Base-by-base conservation (phyloP, 768 basidiomycete species). In the Neoboletus brunneissimus region DNA sequence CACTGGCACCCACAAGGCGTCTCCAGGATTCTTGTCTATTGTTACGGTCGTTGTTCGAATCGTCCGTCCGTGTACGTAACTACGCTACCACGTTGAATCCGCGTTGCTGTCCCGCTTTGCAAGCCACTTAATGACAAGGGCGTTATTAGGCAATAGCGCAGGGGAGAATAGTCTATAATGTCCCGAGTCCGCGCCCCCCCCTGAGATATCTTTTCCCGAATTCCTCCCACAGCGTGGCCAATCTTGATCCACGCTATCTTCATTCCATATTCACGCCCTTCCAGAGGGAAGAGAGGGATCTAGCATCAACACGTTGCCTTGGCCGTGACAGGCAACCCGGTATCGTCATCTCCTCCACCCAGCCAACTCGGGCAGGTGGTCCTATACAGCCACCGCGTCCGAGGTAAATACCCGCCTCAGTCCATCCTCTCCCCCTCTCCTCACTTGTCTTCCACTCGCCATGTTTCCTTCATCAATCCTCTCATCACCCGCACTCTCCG, bases 231-330 rank as follows among this genome's bases (percentile, higher is more conserved):
- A 61, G 60, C 54, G 45, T 65, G 58, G 59, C 58, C 48, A 64
- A 62, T 67, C 65, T 69, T 61, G 69, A 71, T 72, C 69, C 56
- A 64, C 67, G 57, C 65, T 60, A 60, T 59, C 61, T 63, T 63
- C 56, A 54, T 65, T 65, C 63, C 57, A 64, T 57, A 67, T 68
- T 58, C 56, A 61, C 65, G 55, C 59, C 58, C 62, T 64, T 64
- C 66, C 57, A 62, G 56, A 58, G 63, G 59, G 40, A 62, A 53
- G 27, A 41, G 38, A 64, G 64, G 50, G 40, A 60, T 45, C 20
- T 37, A 57, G 27, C 56, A 71, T 69, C 67, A 73, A 72, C 72
- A 72, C 70, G 70, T 72, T 73, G 60, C 60, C 23, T 55, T 58
- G 61, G 55, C 70, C 68, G 61, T 63, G 72, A 56, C 61, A 70